Base-by-base conservation (phyloP, 306 rosid species). In the Casuarina equisetifolia region DNA sequence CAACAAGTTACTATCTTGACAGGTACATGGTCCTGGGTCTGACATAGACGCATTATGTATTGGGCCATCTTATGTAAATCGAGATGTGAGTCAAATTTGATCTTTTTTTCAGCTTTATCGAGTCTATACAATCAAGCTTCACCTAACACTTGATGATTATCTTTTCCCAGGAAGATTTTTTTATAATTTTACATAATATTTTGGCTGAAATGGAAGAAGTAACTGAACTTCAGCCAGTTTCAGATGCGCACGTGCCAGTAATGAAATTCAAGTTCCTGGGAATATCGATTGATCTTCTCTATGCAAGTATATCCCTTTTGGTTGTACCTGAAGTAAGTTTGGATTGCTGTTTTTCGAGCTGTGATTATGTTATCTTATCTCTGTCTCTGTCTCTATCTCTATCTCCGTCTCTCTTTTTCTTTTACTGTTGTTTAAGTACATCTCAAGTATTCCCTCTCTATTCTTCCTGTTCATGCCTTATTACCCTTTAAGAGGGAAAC, bases 211-310 rank as follows among this genome's bases (percentile, higher is more conserved):
- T 90, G 90, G 91, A 91, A 75, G 99, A 95, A 85, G 89, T 92
- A 70, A 82, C 97, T 6, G 99, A 95, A 80, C 97, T 95, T 82
- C 97, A 92, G 79, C 93, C 90, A 15, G 91, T 95, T 79, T 87
- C 96, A 6, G 93, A 90, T 90, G 99, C 99, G 69, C 99, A 92
- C 79, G 97, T 95, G 44, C 99, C 99, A 38, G 99, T 95, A 43
- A 92, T 95, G 97, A 92, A 88, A 83, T 91, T 95, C 96, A 95
- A 95, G 83, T 92, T 90, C 83, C 92, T 79, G 79, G 97, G 96
- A 58, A 95, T 95, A 84, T 91, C 97, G 78, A 83, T 92, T 68
- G 97, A 95, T 86, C 91, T 95, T 86, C 89, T 95, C 68, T 95
- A 95, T 88, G 99, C 97, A 42, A 87, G 99, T 57, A 79, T 92